Base-by-base conservation (phyloP, 2,329 filamentous ascomycete genomes). In the Ambrosiella cleistominuta region DNA sequence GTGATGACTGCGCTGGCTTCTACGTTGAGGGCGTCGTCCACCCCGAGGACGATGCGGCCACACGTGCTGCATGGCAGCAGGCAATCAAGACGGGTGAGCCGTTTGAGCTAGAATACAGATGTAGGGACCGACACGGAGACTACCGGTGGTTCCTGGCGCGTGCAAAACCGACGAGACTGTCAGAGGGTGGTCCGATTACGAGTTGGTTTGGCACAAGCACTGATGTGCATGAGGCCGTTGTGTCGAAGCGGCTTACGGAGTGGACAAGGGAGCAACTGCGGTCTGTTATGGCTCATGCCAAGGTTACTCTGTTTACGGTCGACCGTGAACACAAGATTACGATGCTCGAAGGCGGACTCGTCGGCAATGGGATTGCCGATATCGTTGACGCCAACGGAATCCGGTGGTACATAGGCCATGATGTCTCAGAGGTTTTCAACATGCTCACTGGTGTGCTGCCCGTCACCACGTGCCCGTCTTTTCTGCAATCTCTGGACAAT, bases 161-260 rank as follows among this genome's bases (percentile, higher is more conserved):
- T 49, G 86, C 85, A 1, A 67, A 85, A 12, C 85, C 86, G 0
- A 74, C 88, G 64, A 75, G 75, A 44, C 80, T 87, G 61, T 77
- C 76, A 61, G 76, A 82, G 50, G 79, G 78, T 0, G 84, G 83
- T 1, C 71, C 76, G 53, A 87, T 90, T 54, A 74, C 86, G 60
- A 88, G 86, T 65, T 90, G 86, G 86, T 88, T 86, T 64, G 86
- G 75, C 13, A 88, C 85, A 1, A 88, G 83, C 64, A 89, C 86
- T 11, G 86, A 91, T 62, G 85, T 89, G 15, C 82, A 90, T 65
- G 85, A 89, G 61, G 55, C 54, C 13, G 75, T 81, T 49, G 82
- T 89, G 2, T 75, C 85, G 64, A 78, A 83, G 12, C 81, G 84
- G 60, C 74, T 84, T 61, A 83, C 83, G 13, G 81, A 80, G 61